These are phyloP conservation scores for Cystobasidium onofrii DNA, from an alignment of 768 basidiomycete genomes.

Conservation along the genomic window DNA sequence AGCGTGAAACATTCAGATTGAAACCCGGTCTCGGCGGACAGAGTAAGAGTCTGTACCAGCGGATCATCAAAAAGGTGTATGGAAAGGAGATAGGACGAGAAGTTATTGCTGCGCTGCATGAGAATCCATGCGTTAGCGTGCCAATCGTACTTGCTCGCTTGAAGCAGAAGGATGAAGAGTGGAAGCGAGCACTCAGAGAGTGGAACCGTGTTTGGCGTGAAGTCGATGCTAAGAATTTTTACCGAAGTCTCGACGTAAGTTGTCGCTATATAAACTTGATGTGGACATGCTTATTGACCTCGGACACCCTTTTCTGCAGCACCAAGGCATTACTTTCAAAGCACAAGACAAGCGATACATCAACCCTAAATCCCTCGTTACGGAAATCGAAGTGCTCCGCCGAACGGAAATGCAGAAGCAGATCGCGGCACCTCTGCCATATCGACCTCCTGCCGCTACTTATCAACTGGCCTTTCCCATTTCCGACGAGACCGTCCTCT, in stretches of 20 bases:
- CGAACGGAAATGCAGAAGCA: constrained; percentile 57
- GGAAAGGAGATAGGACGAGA: constrained; percentile 68
- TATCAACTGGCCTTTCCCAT: constrained; percentile 73
- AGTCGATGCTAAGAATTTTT: constrained; percentile 87
- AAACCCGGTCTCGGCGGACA: constrained; percentile 81
- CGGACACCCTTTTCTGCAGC: constrained; percentile 43
- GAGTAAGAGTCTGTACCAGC: constrained; percentile 77
- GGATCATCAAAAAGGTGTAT: constrained; percentile 88
- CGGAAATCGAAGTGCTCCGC: constrained; percentile 65
- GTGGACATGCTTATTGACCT: neutral
- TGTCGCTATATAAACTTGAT: neutral
- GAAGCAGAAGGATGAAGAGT: constrained; percentile 92
- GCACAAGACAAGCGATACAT: constrained; percentile 88
- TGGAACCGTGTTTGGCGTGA: constrained; percentile 97
- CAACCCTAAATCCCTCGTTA: constrained; percentile 71
- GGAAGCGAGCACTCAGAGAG: constrained; percentile 85
- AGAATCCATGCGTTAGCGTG: constrained; percentile 78
- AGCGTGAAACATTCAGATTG: constrained; percentile 69
- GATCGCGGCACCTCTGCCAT: constrained; percentile 43
- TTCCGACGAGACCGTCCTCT: constrained; percentile 67
- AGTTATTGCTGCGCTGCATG: constrained; percentile 77
- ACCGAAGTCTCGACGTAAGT: constrained; percentile 23
- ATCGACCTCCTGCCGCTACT: constrained; percentile 48
- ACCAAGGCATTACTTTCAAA: constrained; percentile 91
- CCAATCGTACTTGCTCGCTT: constrained; percentile 82